phyloP scores from a whole-genome alignment of 1,139 yeast species.

The Taiozyma onychis region DNA sequence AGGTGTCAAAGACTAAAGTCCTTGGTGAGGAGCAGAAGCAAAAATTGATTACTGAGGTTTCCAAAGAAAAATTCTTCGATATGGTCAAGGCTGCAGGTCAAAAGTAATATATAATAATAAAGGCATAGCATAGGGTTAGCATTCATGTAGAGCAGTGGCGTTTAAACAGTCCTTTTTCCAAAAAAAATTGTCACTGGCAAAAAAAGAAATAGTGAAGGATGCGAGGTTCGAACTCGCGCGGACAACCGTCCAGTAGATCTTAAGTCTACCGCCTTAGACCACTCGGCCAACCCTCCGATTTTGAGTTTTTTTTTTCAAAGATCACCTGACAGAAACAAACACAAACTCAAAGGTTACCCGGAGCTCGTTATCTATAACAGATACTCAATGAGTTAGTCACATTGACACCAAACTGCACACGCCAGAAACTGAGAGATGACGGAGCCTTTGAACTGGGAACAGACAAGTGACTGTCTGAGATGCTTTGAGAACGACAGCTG shows the following conservation, averaged over 20 bases:
- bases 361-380: neutral
- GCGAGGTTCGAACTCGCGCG: conserved; percentile 81
- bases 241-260: conserved; percentile 32
- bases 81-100: conserved; percentile 77
- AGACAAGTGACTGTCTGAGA: neutral
- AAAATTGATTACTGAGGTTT: conserved; percentile 68
- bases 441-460: neutral
- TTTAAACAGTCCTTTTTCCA: neutral
- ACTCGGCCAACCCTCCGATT: conserved; percentile 20
- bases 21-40: conserved; percentile 37
- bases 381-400: neutral
- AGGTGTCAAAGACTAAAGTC: conserved; percentile 28
- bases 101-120: neutral
- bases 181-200: neutral
- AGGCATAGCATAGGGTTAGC: neutral
- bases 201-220: conserved; percentile 48
- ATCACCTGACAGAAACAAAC: no score
- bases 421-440: neutral
- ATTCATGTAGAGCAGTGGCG: neutral
- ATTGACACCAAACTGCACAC: neutral
- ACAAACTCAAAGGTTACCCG: no score
- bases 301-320: neutral
- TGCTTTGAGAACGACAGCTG: neutral
- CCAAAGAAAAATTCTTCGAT: conserved; percentile 87
- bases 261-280: conserved; percentile 22